These are phyloP conservation scores for Penicillium ucsense DNA, from an alignment of 495 filamentous ascomycete genomes.

Conservation along the genomic window DNA sequence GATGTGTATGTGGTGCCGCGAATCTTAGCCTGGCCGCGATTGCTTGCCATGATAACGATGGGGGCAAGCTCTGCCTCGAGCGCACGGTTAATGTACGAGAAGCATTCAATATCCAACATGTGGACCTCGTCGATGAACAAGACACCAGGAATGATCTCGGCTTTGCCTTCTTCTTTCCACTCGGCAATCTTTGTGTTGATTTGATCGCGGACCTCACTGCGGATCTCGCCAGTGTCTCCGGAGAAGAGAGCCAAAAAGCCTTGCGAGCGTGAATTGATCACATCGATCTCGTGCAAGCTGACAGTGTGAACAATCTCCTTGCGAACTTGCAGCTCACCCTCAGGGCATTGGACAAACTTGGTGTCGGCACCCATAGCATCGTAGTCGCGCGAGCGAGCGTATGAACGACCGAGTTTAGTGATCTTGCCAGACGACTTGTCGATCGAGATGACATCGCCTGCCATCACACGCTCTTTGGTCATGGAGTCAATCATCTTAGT, in stretches of 20 bases:
- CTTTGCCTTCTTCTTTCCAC: constrained; percentile 99
- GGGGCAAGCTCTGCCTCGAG: constrained; percentile 88
- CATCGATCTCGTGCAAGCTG: constrained; percentile 94
- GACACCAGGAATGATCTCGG: constrained; percentile 93
- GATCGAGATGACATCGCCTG: constrained; percentile 94
- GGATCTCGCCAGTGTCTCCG: constrained; percentile 95
- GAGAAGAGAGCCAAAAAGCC: constrained; percentile 95
- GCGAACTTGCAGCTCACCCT: constrained; percentile 94
- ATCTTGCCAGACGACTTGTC: constrained; percentile 98
- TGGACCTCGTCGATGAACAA: constrained; percentile 99
- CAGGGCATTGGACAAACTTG: constrained; percentile 96
- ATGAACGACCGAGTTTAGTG: constrained; percentile 88
- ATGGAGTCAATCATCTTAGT: constrained; percentile 99
- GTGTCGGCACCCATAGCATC: constrained; percentile 98
- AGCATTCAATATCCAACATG: constrained; percentile 99
- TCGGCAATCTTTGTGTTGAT: constrained; percentile 97
- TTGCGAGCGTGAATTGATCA: constrained; percentile 96
- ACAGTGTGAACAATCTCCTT: constrained; percentile 97
- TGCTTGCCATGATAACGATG: constrained; percentile 99
- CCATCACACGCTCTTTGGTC: constrained; percentile 97
- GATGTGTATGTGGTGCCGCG: constrained; percentile 85
- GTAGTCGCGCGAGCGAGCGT: constrained; percentile 90
- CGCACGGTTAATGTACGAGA: constrained; percentile 95
- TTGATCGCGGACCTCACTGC: constrained; percentile 93
- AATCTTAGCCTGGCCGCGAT: constrained; percentile 85